These are phyloP conservation scores for Pseudofabraea citricarpa DNA, from an alignment of 2,329 filamentous ascomycete species.

Conservation along the genomic window DNA sequence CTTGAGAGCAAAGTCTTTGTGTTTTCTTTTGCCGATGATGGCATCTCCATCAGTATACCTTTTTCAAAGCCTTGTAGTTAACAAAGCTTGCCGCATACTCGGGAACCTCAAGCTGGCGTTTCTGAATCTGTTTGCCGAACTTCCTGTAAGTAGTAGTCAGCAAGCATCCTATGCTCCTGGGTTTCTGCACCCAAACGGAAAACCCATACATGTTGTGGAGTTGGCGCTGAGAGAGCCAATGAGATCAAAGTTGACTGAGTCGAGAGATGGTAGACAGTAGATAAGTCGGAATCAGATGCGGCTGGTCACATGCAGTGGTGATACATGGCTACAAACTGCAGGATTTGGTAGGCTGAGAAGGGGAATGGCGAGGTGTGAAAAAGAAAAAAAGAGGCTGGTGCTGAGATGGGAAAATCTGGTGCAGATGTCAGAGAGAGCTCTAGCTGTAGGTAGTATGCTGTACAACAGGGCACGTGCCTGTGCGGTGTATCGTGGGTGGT, in stretches of 20 bases:
- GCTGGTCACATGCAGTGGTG: neutral
- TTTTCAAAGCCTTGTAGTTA: slow-evolving; percentile 98
- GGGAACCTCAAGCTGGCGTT: slow-evolving; percentile 96
- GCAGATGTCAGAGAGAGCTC: no score
- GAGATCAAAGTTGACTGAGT: slow-evolving; percentile 14
- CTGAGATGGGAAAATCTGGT: no score
- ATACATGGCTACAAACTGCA: neutral
- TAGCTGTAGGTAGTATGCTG: no score
- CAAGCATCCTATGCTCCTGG: neutral
- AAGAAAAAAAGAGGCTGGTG: no score
- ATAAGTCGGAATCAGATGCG: neutral
- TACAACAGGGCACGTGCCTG: no score
- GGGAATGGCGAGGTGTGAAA: no score
- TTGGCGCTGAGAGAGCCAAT: slow-evolving; percentile 20
- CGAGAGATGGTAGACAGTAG: slow-evolving; percentile 2
- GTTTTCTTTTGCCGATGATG: slow-evolving; percentile 7
- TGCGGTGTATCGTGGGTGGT: no score
- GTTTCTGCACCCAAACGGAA: slow-evolving; percentile 7
- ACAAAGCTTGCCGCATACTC: slow-evolving; percentile 99
- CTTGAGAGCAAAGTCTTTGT: slow-evolving; percentile 11
- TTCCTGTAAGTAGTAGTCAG: slow-evolving; percentile 59
- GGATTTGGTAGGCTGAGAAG: no score
- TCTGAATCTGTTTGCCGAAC: slow-evolving; percentile 99
- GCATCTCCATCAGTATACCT: slow-evolving; percentile 53
- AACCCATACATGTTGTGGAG: slow-evolving; percentile 28